phyloP scores from a whole-genome alignment of 306 rosid genomes.

The Cucurbita ficifolia region DNA sequence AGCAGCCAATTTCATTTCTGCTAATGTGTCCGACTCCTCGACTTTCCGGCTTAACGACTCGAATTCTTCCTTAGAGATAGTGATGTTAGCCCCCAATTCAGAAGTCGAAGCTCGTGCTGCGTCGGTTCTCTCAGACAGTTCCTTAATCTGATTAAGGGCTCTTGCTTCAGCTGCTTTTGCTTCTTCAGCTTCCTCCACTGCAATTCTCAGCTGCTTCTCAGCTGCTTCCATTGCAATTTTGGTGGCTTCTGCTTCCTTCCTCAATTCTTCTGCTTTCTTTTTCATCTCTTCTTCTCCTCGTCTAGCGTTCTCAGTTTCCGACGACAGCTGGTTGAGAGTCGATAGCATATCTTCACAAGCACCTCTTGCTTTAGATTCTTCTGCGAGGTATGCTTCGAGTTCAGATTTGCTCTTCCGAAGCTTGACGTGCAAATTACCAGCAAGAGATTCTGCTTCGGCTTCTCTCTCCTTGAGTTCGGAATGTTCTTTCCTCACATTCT shows the following conservation, averaged over 20 bases:
- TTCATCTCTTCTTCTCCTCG: conserved; percentile 71
- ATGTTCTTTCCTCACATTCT: conserved; percentile 78
- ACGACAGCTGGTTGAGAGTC: conserved; percentile 51
- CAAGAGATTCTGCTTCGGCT: conserved; percentile 74
- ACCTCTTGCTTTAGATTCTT: conserved; percentile 64
- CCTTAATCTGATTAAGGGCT: conserved; percentile 67
- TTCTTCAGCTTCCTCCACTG: conserved; percentile 71
- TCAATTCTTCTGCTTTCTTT: conserved; percentile 49
- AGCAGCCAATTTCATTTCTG: conserved; percentile 93
- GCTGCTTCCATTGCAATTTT: conserved; percentile 50
- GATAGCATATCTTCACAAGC: conserved; percentile 70
- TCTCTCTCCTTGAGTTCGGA: conserved; percentile 68
- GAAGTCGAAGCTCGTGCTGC: conserved; percentile 89
- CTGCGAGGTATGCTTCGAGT: conserved; percentile 57
- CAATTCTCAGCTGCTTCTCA: conserved; percentile 51
- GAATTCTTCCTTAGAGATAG: conserved; percentile 67
- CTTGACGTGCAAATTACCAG: conserved; percentile 65
- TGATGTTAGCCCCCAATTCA: conserved; percentile 59
- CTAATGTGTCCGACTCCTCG: conserved; percentile 70
- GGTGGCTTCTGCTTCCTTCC: conserved; percentile 60
- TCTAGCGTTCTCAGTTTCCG: conserved; percentile 53
- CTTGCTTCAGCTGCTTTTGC: conserved; percentile 66
- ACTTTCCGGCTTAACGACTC: conserved; percentile 73
- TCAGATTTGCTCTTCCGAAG: conserved; percentile 64
- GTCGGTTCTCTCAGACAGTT: conserved; percentile 51